Percentiles rank a stretch among this genome's conserved stretches.
Evolutionary conservation across 768 basidiomycete species (phyloP).

Genomic region (Macrolepiota dolichaula): DNA sequence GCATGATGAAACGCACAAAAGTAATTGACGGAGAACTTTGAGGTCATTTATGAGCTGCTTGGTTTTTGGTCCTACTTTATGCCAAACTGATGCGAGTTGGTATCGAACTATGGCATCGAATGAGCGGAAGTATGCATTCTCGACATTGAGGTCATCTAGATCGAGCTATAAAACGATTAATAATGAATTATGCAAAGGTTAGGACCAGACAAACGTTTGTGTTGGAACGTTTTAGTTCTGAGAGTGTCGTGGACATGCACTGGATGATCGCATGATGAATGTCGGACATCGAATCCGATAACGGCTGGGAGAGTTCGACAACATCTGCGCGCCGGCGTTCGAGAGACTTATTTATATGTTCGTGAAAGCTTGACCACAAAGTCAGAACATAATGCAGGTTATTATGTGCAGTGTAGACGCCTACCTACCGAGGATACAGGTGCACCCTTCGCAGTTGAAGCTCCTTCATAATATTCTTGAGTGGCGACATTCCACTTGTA

Average conservation of each 20-base stretch:
- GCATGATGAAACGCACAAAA: conserved; percentile 50
- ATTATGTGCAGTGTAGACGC: not conserved
- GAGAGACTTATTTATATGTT: conserved; percentile 78
- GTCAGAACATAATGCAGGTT: not conserved
- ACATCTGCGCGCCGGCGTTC: conserved; percentile 87
- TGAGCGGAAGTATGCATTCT: conserved; percentile 90
- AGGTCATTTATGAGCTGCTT: conserved; percentile 90
- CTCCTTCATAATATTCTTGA: conserved; percentile 91
- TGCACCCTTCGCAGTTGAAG: conserved; percentile 85
- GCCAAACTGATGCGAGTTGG: conserved; percentile 94
- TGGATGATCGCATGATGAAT: conserved; percentile 91
- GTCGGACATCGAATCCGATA: conserved; percentile 85
- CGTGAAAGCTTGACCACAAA: conserved; percentile 74
- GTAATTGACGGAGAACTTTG: conserved; percentile 75
- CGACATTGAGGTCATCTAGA: conserved; percentile 87
- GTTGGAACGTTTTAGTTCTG: conserved; percentile 87
- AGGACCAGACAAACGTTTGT: conserved; percentile 41
- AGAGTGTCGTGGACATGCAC: conserved; percentile 88
- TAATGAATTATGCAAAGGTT: not conserved
- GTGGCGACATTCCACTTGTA: conserved; percentile 85
- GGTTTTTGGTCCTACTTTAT: conserved; percentile 90
- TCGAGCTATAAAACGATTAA: conserved; percentile 61
- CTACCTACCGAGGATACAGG: conserved; percentile 80
- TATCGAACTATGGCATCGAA: conserved; percentile 87
- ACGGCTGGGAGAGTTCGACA: conserved; percentile 81